Percentiles rank a stretch among this genome's conserved stretches.
phyloP scores from a whole-genome alignment of 2,329 filamentous ascomycete species.

The Leptographium radiaticola region DNA sequence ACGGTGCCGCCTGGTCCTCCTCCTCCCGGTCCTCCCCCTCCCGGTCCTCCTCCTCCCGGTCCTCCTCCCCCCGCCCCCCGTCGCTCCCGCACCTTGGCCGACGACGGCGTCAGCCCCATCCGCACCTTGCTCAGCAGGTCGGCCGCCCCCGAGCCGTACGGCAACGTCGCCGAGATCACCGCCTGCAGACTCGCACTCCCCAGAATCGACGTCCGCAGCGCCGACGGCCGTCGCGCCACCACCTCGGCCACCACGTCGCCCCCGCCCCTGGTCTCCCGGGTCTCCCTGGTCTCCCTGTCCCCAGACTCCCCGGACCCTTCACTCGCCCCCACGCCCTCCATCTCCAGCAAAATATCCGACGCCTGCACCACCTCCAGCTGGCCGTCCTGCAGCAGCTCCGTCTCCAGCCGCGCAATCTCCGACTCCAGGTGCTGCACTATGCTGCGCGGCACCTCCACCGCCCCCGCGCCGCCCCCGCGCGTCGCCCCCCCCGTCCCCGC shows the following conservation, averaged over 20 bases:
- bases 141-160: constrained; percentile 16
- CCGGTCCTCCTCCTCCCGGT: background rate
- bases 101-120: constrained; percentile 20
- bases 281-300: no score
- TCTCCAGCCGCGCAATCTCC: constrained; percentile 20
- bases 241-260: no score
- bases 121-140: constrained; percentile 18
- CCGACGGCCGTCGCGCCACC: background rate
- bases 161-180: constrained; percentile 17
- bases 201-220: constrained; percentile 14
- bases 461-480: background rate
- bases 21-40: background rate
- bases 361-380: constrained; percentile 10
- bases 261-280: no score
- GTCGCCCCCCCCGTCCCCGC: background rate
- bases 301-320: background rate
- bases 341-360: constrained; percentile 9
- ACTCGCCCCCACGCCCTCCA: constrained; percentile 1
- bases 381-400: constrained; percentile 16
- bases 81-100: constrained; percentile 6
- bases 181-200: constrained; percentile 16
- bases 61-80: no score
- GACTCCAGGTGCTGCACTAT: constrained; percentile 21
- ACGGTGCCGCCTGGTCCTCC: background rate
- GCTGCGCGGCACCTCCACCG: constrained; percentile 16